These are phyloP conservation scores for Teratosphaeria zuluensis DNA, from an alignment of 2,329 filamentous ascomycete genomes.

Conservation along the genomic window DNA sequence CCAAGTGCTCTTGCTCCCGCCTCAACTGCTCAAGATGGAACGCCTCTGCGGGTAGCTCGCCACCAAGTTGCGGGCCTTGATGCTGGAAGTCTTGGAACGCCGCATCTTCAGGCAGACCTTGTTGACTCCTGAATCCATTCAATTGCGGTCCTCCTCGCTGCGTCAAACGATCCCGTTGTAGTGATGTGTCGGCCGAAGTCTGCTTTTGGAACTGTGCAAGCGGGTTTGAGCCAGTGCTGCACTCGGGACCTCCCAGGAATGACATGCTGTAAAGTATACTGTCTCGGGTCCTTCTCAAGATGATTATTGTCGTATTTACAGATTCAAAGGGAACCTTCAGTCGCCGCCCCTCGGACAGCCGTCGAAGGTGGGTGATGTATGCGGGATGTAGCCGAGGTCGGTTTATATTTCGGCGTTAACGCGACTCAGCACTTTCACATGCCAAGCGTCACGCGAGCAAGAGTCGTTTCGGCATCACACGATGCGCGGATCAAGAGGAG, in stretches of 20 bases:
- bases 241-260: slow-evolving; percentile 91
- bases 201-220: slow-evolving; percentile 97
- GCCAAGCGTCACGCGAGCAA: neutral
- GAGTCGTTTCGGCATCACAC: too few species aligned
- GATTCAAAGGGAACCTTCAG: neutral
- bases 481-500: too few species aligned
- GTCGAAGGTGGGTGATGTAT: slow-evolving; percentile 1
- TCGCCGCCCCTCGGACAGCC: neutral
- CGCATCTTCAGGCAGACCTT: slow-evolving; percentile 19
- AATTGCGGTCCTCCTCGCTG: slow-evolving; percentile 16
- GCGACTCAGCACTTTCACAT: neutral
- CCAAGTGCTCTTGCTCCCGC: slow-evolving; percentile 47
- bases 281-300: neutral
- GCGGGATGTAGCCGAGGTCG: slow-evolving; percentile 1
- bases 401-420: neutral
- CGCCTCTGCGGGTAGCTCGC: slow-evolving; percentile 42
- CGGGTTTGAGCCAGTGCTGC: slow-evolving; percentile 91
- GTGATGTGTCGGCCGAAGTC: slow-evolving; percentile 87
- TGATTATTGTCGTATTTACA: neutral
- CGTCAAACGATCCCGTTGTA: slow-evolving; percentile 75
- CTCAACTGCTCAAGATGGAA: slow-evolving; percentile 61
- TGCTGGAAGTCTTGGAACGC: slow-evolving; percentile 45
- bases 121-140: slow-evolving; percentile 23
- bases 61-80: slow-evolving; percentile 55
- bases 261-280: slow-evolving; percentile 55